phyloP scores from a whole-genome alignment of 208 protist species.

The Trypanosoma boissoni region DNA sequence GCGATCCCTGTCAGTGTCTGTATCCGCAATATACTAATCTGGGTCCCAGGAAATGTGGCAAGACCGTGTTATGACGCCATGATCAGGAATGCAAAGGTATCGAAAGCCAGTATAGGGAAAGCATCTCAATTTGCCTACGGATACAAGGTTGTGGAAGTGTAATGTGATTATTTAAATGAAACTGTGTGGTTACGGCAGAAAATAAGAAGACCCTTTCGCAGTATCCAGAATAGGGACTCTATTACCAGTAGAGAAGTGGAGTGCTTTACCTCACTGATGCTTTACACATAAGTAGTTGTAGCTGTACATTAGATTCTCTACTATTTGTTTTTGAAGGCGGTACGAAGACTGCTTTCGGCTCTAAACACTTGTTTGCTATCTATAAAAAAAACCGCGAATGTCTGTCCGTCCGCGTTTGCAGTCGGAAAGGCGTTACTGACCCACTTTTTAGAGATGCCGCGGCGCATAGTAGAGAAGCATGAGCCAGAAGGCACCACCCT shows the following conservation, averaged over 20 bases:
- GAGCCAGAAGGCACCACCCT: background rate
- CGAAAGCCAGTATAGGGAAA: background rate
- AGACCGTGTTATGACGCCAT: background rate
- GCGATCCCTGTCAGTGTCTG: slow-evolving; percentile 21
- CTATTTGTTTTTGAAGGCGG: slow-evolving; percentile 5
- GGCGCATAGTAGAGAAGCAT: too few species aligned
- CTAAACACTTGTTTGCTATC: background rate
- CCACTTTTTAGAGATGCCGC: background rate
- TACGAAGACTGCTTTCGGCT: background rate
- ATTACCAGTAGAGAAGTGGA: background rate
- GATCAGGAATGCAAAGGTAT: background rate
- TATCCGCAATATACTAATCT: slow-evolving; percentile 31
- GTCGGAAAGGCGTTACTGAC: background rate
- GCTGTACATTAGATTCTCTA: background rate
- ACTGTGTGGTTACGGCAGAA: background rate
- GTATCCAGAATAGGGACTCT: background rate
- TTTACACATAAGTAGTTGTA: background rate
- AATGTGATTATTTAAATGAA: background rate
- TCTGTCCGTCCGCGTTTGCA: background rate
- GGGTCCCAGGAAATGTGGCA: slow-evolving; percentile 3
- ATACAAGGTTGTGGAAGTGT: background rate
- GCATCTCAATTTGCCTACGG: too few species aligned
- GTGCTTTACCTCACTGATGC: background rate
- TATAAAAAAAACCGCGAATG: background rate
- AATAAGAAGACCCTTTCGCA: background rate